Evolutionary conservation across 1,139 yeast species (phyloP).

Genomic region (Arxiozyma bovina): DNA sequence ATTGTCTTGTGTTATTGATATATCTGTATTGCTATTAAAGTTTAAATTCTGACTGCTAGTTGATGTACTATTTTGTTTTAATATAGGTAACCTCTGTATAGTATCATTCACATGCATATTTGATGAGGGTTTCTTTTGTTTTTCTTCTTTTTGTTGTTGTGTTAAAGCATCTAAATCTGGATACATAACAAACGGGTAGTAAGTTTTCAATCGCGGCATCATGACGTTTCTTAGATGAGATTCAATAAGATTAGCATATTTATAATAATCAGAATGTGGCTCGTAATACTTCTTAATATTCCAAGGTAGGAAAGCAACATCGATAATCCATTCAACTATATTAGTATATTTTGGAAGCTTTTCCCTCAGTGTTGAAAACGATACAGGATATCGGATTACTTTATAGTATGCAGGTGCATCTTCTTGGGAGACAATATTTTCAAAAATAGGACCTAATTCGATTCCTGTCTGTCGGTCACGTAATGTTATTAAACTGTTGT

Average conservation of each 20-base stretch:
- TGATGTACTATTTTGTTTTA: background rate
- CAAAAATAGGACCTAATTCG: conserved; percentile 42
- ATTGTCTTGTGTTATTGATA: background rate
- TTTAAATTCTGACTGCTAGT: background rate
- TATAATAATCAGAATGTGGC: conserved; percentile 56
- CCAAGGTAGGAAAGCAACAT: conserved; percentile 78
- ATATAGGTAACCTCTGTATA: background rate
- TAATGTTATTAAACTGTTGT: conserved; percentile 32
- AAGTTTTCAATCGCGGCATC: conserved; percentile 42
- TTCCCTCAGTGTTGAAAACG: conserved; percentile 55
- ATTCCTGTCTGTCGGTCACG: conserved; percentile 37
- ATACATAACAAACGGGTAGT: conserved; percentile 41
- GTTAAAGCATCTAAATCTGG: conserved; percentile 65
- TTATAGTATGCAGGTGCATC: conserved; percentile 65
- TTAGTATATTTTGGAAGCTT: conserved; percentile 41
- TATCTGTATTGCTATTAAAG: background rate
- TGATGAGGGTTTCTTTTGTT: background rate
- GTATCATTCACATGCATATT: background rate
- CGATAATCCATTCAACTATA: conserved; percentile 64
- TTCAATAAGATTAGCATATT: conserved; percentile 66
- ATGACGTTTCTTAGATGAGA: conserved; percentile 45
- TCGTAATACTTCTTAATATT: conserved; percentile 81
- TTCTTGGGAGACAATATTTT: conserved; percentile 43
- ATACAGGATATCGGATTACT: conserved; percentile 63
- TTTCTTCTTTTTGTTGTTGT: background rate